These are phyloP conservation scores for Phytophthora melonis DNA, from an alignment of 352 stramenopile species.

Conservation along the genomic window DNA sequence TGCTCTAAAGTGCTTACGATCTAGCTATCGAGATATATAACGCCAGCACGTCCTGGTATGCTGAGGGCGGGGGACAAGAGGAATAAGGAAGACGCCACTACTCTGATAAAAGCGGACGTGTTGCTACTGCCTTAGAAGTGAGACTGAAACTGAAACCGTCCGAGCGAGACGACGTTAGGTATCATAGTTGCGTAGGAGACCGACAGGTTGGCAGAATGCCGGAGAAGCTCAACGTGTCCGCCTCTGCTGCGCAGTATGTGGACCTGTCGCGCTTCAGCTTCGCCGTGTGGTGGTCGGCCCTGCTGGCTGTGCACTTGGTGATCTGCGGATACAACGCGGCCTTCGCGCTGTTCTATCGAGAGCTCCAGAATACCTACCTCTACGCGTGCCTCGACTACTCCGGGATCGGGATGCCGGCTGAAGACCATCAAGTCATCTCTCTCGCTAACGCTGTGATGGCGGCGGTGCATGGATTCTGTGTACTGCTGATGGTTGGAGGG, in stretches of 20 bases:
- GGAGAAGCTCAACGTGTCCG: not conserved
- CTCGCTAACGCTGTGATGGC: constrained; percentile 32
- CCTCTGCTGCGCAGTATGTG: constrained; percentile 12
- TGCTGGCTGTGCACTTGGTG: constrained; percentile 11
- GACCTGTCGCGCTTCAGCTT: constrained; percentile 16
- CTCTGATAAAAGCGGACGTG: too few relatives aligned
- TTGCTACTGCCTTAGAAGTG: too few relatives aligned
- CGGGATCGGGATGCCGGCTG: constrained; percentile 23
- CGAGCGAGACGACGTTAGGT: too few relatives aligned
- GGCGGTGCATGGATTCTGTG: constrained; percentile 21
- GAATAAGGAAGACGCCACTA: too few relatives aligned
- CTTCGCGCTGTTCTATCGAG: constrained; percentile 33
- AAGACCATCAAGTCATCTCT: constrained; percentile 25
- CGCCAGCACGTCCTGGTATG: too few relatives aligned
- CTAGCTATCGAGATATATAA: too few relatives aligned
- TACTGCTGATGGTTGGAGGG: constrained; percentile 19
- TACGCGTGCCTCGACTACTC: constrained; percentile 36
- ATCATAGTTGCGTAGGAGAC: too few relatives aligned
- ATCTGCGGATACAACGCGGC: constrained; percentile 25
- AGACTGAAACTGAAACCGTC: too few relatives aligned
- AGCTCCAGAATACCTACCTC: constrained; percentile 24
- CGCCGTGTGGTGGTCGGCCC: constrained; percentile 19
- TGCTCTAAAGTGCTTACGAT: too few relatives aligned
- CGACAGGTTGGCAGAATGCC: not conserved
- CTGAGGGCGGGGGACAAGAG: too few relatives aligned